Percentiles rank a stretch among this genome's conserved stretches.
These are phyloP conservation scores for Dispira simplex DNA, from an alignment of 192 early-diverging fungal species.

Conservation along the genomic window DNA sequence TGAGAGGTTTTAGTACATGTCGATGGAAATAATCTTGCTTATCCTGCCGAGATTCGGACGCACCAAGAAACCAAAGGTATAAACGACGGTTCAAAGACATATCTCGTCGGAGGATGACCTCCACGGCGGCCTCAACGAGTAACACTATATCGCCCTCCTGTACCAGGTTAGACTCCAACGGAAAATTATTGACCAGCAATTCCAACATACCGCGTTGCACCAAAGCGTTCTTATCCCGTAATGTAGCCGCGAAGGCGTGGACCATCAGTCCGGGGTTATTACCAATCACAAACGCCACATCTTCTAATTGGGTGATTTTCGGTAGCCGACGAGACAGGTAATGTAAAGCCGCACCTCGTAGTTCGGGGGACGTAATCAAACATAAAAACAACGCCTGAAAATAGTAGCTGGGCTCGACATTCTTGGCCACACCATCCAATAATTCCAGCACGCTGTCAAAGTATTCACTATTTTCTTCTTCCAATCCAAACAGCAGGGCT, in stretches of 20 bases:
- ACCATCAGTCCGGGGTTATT: conserved; percentile 53
- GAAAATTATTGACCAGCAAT: conserved; percentile 43
- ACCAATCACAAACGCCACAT: conserved; percentile 51
- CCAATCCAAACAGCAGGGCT: conserved; percentile 67
- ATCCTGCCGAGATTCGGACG: conserved; percentile 19
- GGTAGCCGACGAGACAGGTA: conserved; percentile 64
- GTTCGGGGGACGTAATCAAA: conserved; percentile 47
- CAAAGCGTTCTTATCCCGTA: conserved; percentile 58
- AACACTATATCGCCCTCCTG: conserved; percentile 45
- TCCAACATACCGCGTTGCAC: conserved; percentile 77
- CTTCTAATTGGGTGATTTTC: conserved; percentile 44
- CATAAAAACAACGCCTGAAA: conserved; percentile 71
- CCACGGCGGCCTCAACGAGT: conserved; percentile 52
- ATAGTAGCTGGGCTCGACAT: conserved; percentile 63
- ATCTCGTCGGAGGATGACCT: conserved; percentile 75
- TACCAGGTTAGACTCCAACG: conserved; percentile 28
- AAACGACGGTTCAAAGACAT: conserved; percentile 87
- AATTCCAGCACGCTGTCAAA: conserved; percentile 52
- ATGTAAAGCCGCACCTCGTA: conserved; percentile 56
- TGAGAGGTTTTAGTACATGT: conserved; percentile 31
- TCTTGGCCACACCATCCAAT: conserved; percentile 44
- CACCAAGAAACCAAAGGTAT: conserved; percentile 80
- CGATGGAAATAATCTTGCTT: conserved; percentile 34
- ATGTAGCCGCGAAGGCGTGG: conserved; percentile 51
- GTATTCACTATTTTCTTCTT: conserved; percentile 79